Percentiles rank a stretch among this genome's conserved stretches.
Conservation (phyloP, 306 rosid genomes). For the Ammopiptanthus mongolicus region DNA sequence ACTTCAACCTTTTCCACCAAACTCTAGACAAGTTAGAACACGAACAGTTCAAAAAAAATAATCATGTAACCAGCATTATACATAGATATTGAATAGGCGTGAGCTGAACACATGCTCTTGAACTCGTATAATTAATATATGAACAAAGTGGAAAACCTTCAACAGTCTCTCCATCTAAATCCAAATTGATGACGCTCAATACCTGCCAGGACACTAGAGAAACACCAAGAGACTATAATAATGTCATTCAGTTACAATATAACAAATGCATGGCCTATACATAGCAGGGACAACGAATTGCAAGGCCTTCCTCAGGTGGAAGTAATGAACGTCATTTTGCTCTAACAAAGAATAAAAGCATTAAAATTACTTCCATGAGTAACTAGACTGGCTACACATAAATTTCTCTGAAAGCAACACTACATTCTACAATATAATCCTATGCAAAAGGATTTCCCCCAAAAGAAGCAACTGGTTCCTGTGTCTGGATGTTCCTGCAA, state of each 20-base stretch:
- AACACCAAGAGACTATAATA: constrained; percentile 6
- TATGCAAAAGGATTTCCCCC: constrained; percentile 96
- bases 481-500: constrained; percentile 60
- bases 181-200: not conserved
- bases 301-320: constrained; percentile 15
- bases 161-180: not conserved
- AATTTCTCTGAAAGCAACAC: not conserved
- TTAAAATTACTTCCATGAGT: not conserved
- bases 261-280: not conserved
- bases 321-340: constrained; percentile 18
- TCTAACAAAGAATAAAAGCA: constrained; percentile 8
- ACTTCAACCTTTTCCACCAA: not conserved
- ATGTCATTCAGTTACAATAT: not conserved
- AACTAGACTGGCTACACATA: constrained; percentile 7
- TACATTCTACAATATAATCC: constrained; percentile 18
- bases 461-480: constrained; percentile 57
- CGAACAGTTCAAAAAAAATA: not conserved
- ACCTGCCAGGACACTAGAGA: not conserved
- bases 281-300: not conserved
- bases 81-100: not conserved
- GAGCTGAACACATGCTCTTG: not conserved
- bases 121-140: not conserved
- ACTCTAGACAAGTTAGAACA: too few relatives aligned
- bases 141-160: not conserved
- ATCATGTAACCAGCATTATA: not conserved